These are phyloP conservation scores for Tricladium varicosporioides DNA, from an alignment of 2,329 filamentous ascomycete genomes.

Conservation along the genomic window DNA sequence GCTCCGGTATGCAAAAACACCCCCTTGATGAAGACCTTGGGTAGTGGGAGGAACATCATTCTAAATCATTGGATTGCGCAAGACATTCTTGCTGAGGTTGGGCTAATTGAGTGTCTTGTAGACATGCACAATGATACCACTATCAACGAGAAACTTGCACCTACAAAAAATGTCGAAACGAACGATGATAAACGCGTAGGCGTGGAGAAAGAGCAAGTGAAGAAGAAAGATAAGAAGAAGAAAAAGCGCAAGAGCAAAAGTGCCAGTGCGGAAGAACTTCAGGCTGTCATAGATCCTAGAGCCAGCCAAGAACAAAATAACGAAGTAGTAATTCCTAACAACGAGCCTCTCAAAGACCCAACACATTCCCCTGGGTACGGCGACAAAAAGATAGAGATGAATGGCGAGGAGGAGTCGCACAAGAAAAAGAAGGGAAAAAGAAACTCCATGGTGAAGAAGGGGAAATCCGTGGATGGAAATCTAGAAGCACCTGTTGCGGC, in stretches of 20 bases:
- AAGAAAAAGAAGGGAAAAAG: neutral
- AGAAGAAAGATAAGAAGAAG: neutral
- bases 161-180: too few relatives aligned
- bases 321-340: neutral
- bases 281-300: neutral
- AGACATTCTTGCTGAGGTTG: too few relatives aligned
- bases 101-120: too few relatives aligned
- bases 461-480: neutral
- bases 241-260: neutral
- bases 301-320: neutral
- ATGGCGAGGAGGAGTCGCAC: neutral
- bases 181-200: too few relatives aligned
- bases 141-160: too few relatives aligned
- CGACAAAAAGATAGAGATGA: neutral
- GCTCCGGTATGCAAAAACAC: too few relatives aligned
- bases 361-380: neutral
- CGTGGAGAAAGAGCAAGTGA: neutral
- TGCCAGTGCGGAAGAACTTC: neutral
- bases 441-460: neutral
- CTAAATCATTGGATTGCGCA: too few relatives aligned
- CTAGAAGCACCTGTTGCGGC: neutral
- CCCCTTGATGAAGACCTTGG: too few relatives aligned
- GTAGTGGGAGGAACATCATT: too few relatives aligned
- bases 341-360: too few relatives aligned
- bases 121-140: too few relatives aligned